Evolutionary conservation across 192 early-diverging fungal species (phyloP).

Genomic region (Coemansia sp.): DNA sequence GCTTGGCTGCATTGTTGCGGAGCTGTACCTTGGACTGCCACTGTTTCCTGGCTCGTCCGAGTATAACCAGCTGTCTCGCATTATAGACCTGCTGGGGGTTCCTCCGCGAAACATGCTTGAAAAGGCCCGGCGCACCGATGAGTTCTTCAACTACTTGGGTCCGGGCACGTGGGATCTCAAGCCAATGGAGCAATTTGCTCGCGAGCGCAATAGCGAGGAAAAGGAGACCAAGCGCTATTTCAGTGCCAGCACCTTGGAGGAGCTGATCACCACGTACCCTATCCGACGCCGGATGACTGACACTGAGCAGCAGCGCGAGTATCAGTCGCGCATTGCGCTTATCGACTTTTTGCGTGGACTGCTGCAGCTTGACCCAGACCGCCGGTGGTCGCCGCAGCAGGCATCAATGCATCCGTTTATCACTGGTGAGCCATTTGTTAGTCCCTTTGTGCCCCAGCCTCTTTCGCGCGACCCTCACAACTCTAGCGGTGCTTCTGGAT

Average conservation of each 20-base stretch:
- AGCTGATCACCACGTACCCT: slow-evolving; percentile 87
- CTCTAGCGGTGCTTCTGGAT: slow-evolving; percentile 10
- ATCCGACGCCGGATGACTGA: slow-evolving; percentile 59
- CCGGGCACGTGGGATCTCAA: slow-evolving; percentile 66
- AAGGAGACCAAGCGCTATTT: slow-evolving; percentile 95
- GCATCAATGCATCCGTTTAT: slow-evolving; percentile 95
- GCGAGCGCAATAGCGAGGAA: slow-evolving; percentile 79
- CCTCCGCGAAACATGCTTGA: slow-evolving; percentile 93
- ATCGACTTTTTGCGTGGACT: slow-evolving; percentile 91
- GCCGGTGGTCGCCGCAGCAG: slow-evolving; percentile 94
- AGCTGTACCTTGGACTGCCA: slow-evolving; percentile 92
- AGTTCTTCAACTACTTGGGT: slow-evolving; percentile 76
- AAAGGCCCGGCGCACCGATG: slow-evolving; percentile 80
- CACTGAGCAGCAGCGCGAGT: slow-evolving; percentile 51
- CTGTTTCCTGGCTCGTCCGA: slow-evolving; percentile 95
- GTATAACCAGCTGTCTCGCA: slow-evolving; percentile 92
- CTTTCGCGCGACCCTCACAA: slow-evolving; percentile 9
- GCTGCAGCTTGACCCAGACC: slow-evolving; percentile 86
- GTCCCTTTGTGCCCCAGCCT: slow-evolving; percentile 48
- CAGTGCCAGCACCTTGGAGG: slow-evolving; percentile 75
- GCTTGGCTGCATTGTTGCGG: slow-evolving; percentile 94
- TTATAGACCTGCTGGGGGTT: slow-evolving; percentile 88
- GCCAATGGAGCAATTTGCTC: slow-evolving; percentile 72
- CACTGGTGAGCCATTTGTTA: slow-evolving; percentile 76
- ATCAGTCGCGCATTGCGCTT: slow-evolving; percentile 63